These are phyloP conservation scores for Antitrichia curtipendula DNA, from an alignment of 225 moss, liverwort and hornwort genomes.

Conservation along the genomic window DNA sequence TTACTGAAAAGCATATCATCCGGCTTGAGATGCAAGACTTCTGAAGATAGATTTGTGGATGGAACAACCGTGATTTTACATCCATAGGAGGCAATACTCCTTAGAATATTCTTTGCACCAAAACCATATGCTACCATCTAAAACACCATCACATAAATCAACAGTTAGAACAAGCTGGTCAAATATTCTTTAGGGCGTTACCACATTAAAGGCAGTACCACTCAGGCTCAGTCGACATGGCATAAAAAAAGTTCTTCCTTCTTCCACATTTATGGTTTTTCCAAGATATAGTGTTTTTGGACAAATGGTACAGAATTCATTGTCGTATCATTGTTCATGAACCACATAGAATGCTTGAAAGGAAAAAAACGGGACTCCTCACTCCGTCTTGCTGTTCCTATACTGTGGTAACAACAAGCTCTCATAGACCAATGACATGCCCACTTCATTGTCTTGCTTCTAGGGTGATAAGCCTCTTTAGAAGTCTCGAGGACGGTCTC, in stretches of 20 bases:
- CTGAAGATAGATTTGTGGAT: constrained; percentile 46
- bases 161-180: not conserved
- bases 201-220: not conserved
- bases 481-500: not conserved
- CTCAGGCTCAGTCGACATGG: not conserved
- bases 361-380: not conserved
- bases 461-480: not conserved
- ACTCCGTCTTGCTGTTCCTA: not conserved
- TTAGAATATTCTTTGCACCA: constrained; percentile 59
- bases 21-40: constrained; percentile 57
- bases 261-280: not conserved
- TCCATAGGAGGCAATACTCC: constrained; percentile 56
- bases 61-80: constrained; percentile 74
- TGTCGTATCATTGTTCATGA: not conserved
- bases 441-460: not conserved
- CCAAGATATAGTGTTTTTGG: not conserved
- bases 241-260: not conserved
- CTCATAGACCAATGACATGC: not conserved
- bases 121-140: constrained; percentile 67
- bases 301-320: not conserved
- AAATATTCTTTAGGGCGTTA: not conserved
- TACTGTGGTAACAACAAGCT: not conserved
- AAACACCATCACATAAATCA: not conserved
- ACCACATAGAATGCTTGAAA: not conserved
- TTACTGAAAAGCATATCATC: constrained; percentile 82